Evolutionary conservation across 331 rosid species (phyloP), one percentile per base, ranked within the genome.

Genomic region (Rhamnella rubrinervis): DNA sequence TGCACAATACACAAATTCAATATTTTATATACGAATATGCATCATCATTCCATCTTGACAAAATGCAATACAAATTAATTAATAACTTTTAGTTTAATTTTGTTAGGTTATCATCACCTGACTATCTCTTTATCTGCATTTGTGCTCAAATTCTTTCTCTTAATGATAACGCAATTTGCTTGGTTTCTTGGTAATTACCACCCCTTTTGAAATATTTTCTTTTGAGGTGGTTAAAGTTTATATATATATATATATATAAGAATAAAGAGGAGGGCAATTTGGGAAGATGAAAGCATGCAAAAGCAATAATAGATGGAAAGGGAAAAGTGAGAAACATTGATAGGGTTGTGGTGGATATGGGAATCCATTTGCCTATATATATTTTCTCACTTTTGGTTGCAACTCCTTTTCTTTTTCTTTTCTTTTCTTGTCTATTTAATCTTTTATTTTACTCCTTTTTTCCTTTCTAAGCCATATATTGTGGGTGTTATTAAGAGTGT

Each of bases 321-420:
- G 73, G 59, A 72, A 52, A 12, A 31, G 37, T 5, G 64, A 56
- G 37, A 75, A 63, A 65, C 62, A 59, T 40, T 58, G 26, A 23
- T 16, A 38, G 62, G 65, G 52, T 63, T 67, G 77, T 52, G 53
- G 72, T 62, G 82, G 80, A 84, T 59, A 50, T 80, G 80, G 79
- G 88, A 83, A 81, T 83, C 88, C 83, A 78, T 73, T 61, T 78
- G 85, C 67, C 78, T 67, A 68, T 70, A 84, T 82, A 84, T 25
- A 87, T 62, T 71, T 87, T 59, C 55, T 67, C 37, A 31, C 23
- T 61, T 78, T 71, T 61, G 68, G 83, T 74, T 82, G 80, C 80
- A 71, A 80, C 71, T 66, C 23, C 7, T 13, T 26, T n/a, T 4
- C 13, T 8, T 40, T 21, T 44, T 76, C 71, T 61, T 78, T 75